phyloP scores from a whole-genome alignment of 805 yeast genomes.

The Aciculoconidium aculeatum region DNA sequence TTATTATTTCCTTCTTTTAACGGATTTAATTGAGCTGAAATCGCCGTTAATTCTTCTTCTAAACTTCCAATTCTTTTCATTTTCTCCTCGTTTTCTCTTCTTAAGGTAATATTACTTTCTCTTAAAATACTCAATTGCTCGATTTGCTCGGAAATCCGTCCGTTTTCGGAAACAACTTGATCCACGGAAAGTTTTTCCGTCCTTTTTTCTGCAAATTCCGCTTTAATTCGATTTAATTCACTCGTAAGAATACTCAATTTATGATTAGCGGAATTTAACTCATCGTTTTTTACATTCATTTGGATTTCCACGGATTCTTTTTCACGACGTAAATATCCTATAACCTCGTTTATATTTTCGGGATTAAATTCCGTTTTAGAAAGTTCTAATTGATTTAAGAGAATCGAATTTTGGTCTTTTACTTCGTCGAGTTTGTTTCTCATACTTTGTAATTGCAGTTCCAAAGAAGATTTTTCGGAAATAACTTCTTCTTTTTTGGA shows the following conservation, averaged over 20 bases:
- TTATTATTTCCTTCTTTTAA: slow-evolving; percentile 33
- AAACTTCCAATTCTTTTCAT: slow-evolving; percentile 24
- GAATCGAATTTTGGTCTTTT: slow-evolving; percentile 58
- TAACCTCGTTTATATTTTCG: slow-evolving; percentile 41
- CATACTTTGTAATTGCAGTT: slow-evolving; percentile 35
- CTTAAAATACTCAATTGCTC: slow-evolving; percentile 54
- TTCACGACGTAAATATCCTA: slow-evolving; percentile 63
- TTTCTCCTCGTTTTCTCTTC: slow-evolving; percentile 40
- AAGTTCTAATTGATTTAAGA: slow-evolving; percentile 62
- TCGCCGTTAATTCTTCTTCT: slow-evolving; percentile 30
- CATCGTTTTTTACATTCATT: slow-evolving; percentile 35
- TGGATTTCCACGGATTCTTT: slow-evolving; percentile 65
- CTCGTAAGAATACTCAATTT: slow-evolving; percentile 40
- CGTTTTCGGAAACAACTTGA: slow-evolving; percentile 37
- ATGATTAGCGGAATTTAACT: slow-evolving; percentile 47
- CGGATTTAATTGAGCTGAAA: slow-evolving; percentile 37
- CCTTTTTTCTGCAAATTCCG: slow-evolving; percentile 30
- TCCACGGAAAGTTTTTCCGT: slow-evolving; percentile 18
- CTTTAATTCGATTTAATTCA: slow-evolving; percentile 48
- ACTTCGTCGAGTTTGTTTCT: slow-evolving; percentile 48
- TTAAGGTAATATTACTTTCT: slow-evolving; percentile 62
- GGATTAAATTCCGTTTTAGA: slow-evolving; percentile 15
- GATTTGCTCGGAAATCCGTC: slow-evolving; percentile 45
- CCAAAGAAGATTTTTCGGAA: slow-evolving; percentile 18
- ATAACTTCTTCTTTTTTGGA: slow-evolving; percentile 15